These are phyloP conservation scores for Trichocladium antarcticum DNA, from an alignment of 495 filamentous ascomycete species.

Conservation along the genomic window DNA sequence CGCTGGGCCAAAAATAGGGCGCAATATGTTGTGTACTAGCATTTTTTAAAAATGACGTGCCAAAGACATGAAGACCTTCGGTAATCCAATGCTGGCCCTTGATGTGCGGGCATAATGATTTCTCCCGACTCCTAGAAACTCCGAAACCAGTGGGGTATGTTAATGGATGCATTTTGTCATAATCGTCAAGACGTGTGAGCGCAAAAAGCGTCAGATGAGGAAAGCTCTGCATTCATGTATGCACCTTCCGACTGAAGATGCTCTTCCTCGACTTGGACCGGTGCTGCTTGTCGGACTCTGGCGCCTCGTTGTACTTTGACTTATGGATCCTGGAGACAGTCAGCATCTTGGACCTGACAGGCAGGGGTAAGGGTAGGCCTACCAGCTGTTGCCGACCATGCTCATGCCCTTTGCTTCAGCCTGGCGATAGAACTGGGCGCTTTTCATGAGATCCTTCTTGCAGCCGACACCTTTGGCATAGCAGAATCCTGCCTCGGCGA, in stretches of 20 bases:
- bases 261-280: conserved; percentile 35
- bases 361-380: conserved; percentile 25
- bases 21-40: background rate
- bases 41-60: background rate
- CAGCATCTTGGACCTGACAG: background rate
- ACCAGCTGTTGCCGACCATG: conserved; percentile 98
- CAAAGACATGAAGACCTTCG: background rate
- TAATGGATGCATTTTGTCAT: conserved; percentile 12
- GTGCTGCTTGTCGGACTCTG: conserved; percentile 23
- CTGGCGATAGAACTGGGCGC: conserved; percentile 77
- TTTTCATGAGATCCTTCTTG: conserved; percentile 93
- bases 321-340: conserved; percentile 69
- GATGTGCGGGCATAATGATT: background rate
- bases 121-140: conserved; percentile 11
- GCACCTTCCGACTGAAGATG: conserved; percentile 32
- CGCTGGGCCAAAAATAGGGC: background rate
- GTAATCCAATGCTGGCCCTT: background rate
- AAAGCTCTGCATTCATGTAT: background rate
- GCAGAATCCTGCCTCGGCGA: conserved; percentile 80
- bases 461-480: conserved; percentile 76
- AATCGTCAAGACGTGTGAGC: conserved; percentile 14
- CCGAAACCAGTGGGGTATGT: conserved; percentile 12
- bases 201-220: background rate
- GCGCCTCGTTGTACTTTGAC: conserved; percentile 69
- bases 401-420: conserved; percentile 88